Evolutionary conservation across 169 alveolate genomes (phyloP), one percentile per base, ranked within the genome.

Genomic region (Blepharisma undulans): DNA sequence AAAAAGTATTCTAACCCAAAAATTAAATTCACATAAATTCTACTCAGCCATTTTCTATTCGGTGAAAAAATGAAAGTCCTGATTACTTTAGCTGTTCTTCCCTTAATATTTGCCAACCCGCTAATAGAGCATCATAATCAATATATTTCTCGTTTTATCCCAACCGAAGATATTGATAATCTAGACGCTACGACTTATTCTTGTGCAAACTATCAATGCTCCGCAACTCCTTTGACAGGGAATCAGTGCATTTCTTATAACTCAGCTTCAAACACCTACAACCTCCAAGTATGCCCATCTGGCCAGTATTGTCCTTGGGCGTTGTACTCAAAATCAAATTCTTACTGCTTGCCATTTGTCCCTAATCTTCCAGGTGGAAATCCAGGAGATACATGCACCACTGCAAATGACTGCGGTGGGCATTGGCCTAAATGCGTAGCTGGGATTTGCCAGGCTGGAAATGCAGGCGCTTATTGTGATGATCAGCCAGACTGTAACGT

Each of bases 401-500:
- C 27, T 19, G 19, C 61, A n/a, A 32, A 18, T 66, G 84, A 86
- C 19, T 86, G 91, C 32, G 33, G 48, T 21, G 91, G 91, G 10
- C 61, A 32, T 16, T 21, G 25, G 29, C 72, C 76, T 82, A 32
- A 78, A 25, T 27, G 72, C 8, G 36, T 29, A 4, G 71, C 12
- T 29, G 84, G 84, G 14, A 33, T 86, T 66, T 86, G 91, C 36
- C 18, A 12, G 29, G 91, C 84, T 27, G 74, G 81, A 0, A 25
- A 27, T 19, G n/a, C 72, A 1, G 91, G 91, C 21, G 60, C 34
- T 14, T 16, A 21, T 7, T 86, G 91, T 32, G 72, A 86, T 86
- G 91, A 86, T 36, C 84, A 86, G 84, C 72, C 29, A n/a, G 84
- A 72, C n/a, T 86, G 91, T 33, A 85, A 30, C 30, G 84, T 86